Base-by-base conservation (phyloP, 768 basidiomycete genomes). In the Rhodotorula diobovata region DNA sequence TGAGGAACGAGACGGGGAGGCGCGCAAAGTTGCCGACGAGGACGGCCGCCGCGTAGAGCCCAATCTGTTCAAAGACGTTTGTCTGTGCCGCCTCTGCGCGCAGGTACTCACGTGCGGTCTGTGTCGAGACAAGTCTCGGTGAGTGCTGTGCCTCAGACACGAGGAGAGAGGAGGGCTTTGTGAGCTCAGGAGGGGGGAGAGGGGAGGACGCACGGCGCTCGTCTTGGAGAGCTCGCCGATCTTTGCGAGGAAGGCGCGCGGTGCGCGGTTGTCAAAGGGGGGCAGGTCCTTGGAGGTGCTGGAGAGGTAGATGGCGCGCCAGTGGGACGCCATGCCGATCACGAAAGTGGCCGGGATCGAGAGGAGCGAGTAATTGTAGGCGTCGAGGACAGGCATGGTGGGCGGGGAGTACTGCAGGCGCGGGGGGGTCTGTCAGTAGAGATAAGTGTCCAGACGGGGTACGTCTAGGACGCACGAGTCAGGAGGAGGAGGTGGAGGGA, bases 311-410 rank as follows among this genome's bases (percentile, higher is more conserved):
- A 67, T 67, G 34, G 66, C 71, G 25, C 23, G 23, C 35, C 54
- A 67, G 53, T 72, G 71, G 1, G 61, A 5, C 4, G 25, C 16
- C 43, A 72, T 67, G n/a, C 34, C 56, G 32, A 61, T 1, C 1
- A 34, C 20, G 61, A 65, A 71, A 12, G 67, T 53, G n/a, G 66
- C 70, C 8, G 70, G 70, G n/a, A 71, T 34, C 20, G 66, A 58
- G n/a, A 63, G 66, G 70, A 67, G 63, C 30, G 70, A 71, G 66
- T 67, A 71, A 50, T 71, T 69, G 60, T 48, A 48, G 35, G 48
- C 21, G 25, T 46, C 57, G 57, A 50, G 23, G 11, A 51, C 30
- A 11, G 65, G 50, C 61, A 57, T 57, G 8, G 25, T 56, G 30
- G 16, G 21, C 5, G 46, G 45, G 45, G 45, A 46, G 5, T 9